Evolutionary conservation across 1,284 basidiomycete species (phyloP), one percentile per base, ranked within the genome.

Genomic region (Austroboletus novae-zelandiae): DNA sequence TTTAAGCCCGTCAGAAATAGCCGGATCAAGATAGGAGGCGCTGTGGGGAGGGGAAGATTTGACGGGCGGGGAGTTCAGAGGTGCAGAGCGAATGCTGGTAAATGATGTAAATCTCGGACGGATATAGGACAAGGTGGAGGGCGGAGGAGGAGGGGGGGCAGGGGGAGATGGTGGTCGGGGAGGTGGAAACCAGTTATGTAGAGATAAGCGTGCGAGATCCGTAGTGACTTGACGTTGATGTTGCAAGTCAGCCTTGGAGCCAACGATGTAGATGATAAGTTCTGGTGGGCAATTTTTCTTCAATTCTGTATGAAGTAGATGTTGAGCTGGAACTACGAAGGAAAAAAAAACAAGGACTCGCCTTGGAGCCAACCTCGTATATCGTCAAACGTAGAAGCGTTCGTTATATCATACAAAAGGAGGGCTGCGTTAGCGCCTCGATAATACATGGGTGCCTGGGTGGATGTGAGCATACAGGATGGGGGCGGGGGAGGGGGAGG

Each of bases 391-490:
- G 90, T 91, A 51, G 87, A 77, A 58, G 82, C 78, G 71, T 91
- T 92, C 62, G 97, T 99, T 61, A 99, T 94, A 77, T 99, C 96
- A 74, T 99, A 99, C 61, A 98, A 84, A 55, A 98, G 81, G 47
- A 99, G 84, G 25, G 97, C 96, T 51, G 96, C 96, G 64, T 96
- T 93, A 56, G 95, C 94, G 65, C 95, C 96, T 68, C 97, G 87
- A 79, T 98, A 98, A 78, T 99, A 99, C 91, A 99, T 97, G 52
- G 95, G 95, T 60, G 94, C 94, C 91, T 91, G 64, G 20, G 47
- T 18, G 18, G 23, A 43, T 47, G 49, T 57, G 43, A 56, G 55
- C 36, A 50, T 54, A 37, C 43, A 53, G 20, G 20, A 23, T 48
- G 50, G 48, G 52, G 48, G 54, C 49, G 50, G 48, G 52, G 48